Base-by-base conservation (phyloP, 2,329 filamentous ascomycete genomes). In the Helminthosporium solani region DNA sequence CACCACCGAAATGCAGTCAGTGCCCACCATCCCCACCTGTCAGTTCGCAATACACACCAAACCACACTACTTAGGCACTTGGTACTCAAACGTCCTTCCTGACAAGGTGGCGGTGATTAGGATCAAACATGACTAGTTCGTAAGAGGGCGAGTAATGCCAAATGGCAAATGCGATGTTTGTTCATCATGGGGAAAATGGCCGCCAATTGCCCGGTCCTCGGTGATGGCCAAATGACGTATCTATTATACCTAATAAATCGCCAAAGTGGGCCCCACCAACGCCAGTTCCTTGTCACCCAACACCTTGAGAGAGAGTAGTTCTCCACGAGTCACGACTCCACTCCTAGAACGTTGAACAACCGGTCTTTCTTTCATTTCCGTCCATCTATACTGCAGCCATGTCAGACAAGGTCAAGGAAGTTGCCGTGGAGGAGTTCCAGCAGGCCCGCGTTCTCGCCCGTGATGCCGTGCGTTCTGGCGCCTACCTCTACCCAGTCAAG, bases 401-500 rank as follows among this genome's bases (percentile, higher is more conserved):
- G 58, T 65, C 70, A 3, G 76, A 81, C 46, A 78, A 72, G 63
- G 70, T 85, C 62, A 82, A 79, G 65, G 73, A 79, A 42, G 77
- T 80, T 19, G 79, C 79, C 15, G 64, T 82, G 53, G 84, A 91
- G 55, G 91, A 96, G 64, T 84, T 85, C 46, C 77, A 81, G 50
- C 83, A 84, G 53, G 80, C 87, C 44, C 82, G 76, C 56, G 70
- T 71, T 14, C 75, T 90, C 30, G 78, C 88, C 33, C 72, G 78
- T 33, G 83, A 89, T 61, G 88, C 89, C 25, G 81, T 84, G 41
- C 82, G 78, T 58, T 95, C 90, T 53, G 82, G 84, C 40, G 83
- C 90, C 19, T 96, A 94, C 66, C 71, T 95, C 53, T 96, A 96
- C 71, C 92, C 92, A 20, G 78, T 96, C 71, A 90, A 81, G 69